Base-by-base conservation (phyloP, 345 rosid genomes). In the Physaria fendleri region DNA sequence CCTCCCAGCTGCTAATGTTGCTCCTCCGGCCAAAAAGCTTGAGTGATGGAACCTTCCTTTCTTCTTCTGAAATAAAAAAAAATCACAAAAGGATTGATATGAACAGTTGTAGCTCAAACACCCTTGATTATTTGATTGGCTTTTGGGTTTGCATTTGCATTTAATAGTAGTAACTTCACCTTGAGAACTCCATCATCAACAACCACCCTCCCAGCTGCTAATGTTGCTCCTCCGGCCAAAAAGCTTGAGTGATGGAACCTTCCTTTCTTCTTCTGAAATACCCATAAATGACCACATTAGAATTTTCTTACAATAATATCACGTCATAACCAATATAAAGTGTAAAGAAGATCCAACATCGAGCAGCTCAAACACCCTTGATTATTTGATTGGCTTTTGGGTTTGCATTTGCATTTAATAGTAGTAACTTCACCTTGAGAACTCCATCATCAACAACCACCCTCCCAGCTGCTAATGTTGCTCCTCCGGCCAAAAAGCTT, bases 11-110 rank as follows among this genome's bases (percentile, higher is more conserved):
- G 95, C 95, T 65, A 88, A 49, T 0, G 98, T 84, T 41, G 81
- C 86, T 75, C 98, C 98, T 24, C 98, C 98, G 1, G 98, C 98
- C 77, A 92, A 74, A 62, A 92, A 92, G 70, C 96, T 92, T 1
- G 98, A 92, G 78, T 92, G 96, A 68, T 92, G 98, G 65, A 92
- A 92, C 44, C 22, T 60, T 47, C 98, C 98, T 74, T 92, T 92
- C 95, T 82, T 82, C 61, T 92, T 92, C 96, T 92, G 81, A 64
- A 72, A 17, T 44, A 42, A 7, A 44, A 33, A 63, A 30, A 38
- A 62, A 44, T 27, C 50, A 54, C 34, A 10, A 43, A 21, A 40
- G n/a, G 42, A 47, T n/a, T n/a, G n/a, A n/a, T n/a, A n/a, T n/a
- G n/a, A n/a, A n/a, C n/a, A n/a, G n/a, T n/a, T n/a, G n/a, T n/a